Evolutionary conservation across 192 early-diverging fungal genomes (phyloP).

Genomic region (Fimicolochytrium jonesii): DNA sequence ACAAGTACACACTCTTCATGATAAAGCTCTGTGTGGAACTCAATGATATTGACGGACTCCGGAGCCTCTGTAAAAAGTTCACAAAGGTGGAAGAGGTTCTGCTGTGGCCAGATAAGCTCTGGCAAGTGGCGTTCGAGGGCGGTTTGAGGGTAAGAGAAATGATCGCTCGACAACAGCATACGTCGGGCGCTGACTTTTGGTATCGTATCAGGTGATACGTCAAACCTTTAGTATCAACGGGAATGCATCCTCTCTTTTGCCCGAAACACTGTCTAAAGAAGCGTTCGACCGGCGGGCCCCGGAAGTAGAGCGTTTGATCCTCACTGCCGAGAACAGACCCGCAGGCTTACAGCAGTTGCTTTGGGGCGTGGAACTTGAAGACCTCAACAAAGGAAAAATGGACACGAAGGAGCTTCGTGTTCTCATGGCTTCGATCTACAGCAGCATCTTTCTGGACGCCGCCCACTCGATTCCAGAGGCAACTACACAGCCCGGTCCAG

Average conservation of each 20-base stretch:
- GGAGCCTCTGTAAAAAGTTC: conserved; percentile 52
- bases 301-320: conserved; percentile 25
- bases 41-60: conserved; percentile 53
- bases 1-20: conserved; percentile 62
- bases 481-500: neutral
- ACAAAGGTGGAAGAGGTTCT: conserved; percentile 47
- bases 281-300: conserved; percentile 27
- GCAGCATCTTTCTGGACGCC: conserved; percentile 18
- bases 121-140: conserved; percentile 39
- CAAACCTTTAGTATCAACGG: neutral
- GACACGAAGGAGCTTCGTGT: conserved; percentile 28
- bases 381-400: conserved; percentile 28
- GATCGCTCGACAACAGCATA: neutral
- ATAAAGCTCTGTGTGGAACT: conserved; percentile 55
- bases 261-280: conserved; percentile 19
- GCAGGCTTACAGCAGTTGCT: conserved; percentile 11
- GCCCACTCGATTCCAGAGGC: neutral
- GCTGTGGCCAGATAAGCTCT: conserved; percentile 52
- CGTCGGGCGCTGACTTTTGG: neutral
- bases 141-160: conserved; percentile 45
- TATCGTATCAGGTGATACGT: neutral
- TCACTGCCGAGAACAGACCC: conserved; percentile 5
- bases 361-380: conserved; percentile 29
- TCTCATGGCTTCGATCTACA: conserved; percentile 22
- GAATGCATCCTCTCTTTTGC: neutral